Evolutionary conservation across 1,284 basidiomycete genomes (phyloP).

Genomic region (Fomitopsis schrenkii): DNA sequence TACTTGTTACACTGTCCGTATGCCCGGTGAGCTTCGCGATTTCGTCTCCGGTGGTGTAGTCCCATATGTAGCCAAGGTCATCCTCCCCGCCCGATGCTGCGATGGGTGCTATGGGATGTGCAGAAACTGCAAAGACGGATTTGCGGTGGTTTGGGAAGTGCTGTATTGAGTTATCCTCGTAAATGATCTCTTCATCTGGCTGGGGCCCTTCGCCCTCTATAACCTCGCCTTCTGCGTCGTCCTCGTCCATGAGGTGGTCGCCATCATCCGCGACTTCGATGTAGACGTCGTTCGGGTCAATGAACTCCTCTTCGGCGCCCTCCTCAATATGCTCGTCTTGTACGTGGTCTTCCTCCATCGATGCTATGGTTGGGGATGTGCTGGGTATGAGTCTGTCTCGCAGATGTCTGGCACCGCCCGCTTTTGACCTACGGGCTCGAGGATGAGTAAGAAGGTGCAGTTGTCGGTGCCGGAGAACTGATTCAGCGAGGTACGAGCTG

Average conservation of each 20-base stretch:
- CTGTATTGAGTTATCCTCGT: slow-evolving; percentile 63
- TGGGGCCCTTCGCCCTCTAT: slow-evolving; percentile 27
- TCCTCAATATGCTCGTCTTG: slow-evolving; percentile 35
- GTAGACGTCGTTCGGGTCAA: slow-evolving; percentile 58
- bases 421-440: background rate
- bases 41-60: slow-evolving; percentile 78
- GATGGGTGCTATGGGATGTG: slow-evolving; percentile 84
- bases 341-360: slow-evolving; percentile 32
- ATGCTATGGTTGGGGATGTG: slow-evolving; percentile 18
- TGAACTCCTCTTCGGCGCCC: slow-evolving; percentile 47
- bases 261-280: slow-evolving; percentile 66
- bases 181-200: slow-evolving; percentile 32
- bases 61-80: slow-evolving; percentile 93
- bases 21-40: slow-evolving; percentile 88
- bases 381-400: background rate
- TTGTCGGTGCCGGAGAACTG: background rate
- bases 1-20: slow-evolving; percentile 84
- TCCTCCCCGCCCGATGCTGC: slow-evolving; percentile 95
- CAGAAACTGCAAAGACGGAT: slow-evolving; percentile 84
- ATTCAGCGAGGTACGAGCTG: background rate
- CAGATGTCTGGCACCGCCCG: background rate
- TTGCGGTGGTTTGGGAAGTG: slow-evolving; percentile 58
- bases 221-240: slow-evolving; percentile 47
- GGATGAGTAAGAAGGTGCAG: background rate
- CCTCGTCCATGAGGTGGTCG: slow-evolving; percentile 74